These are phyloP conservation scores for Phytophthora sp. DNA, from an alignment of 352 stramenopile genomes.

Conservation along the genomic window DNA sequence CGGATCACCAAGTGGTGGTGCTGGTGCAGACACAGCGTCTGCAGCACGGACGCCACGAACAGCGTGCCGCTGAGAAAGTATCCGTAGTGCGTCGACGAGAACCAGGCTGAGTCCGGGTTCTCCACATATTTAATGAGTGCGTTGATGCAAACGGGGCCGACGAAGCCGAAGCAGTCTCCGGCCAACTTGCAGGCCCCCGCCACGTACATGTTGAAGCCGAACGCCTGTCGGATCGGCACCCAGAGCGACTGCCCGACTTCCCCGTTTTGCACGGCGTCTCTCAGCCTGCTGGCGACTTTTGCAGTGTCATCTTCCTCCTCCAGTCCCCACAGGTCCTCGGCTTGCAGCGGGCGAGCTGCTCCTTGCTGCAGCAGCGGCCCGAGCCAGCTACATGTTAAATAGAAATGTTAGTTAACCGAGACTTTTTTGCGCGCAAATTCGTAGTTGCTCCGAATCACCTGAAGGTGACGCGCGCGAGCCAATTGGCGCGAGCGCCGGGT, in stretches of 20 bases:
- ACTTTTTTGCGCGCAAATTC: too few species aligned
- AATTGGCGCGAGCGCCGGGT: conserved; percentile 7
- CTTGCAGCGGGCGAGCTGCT: conserved; percentile 40
- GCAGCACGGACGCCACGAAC: conserved; percentile 51
- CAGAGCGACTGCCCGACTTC: conserved; percentile 40
- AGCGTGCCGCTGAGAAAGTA: conserved; percentile 59
- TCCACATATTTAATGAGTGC: conserved; percentile 73
- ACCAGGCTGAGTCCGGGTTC: conserved; percentile 47
- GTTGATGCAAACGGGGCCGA: conserved; percentile 62
- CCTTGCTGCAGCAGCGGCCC: conserved; percentile 41
- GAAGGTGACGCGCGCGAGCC: conserved; percentile 34
- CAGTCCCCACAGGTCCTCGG: conserved; percentile 49
- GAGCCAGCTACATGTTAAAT: too few species aligned
- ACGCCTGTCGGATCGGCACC: conserved; percentile 64
- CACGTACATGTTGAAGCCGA: conserved; percentile 90
- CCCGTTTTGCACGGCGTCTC: conserved; percentile 12
- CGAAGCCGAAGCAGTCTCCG: conserved; percentile 92
- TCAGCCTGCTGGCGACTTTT: conserved; percentile 37
- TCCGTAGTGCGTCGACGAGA: conserved; percentile 53
- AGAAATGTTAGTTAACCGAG: too few species aligned
- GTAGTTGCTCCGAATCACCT: too few species aligned
- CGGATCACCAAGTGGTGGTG: conserved; percentile 70
- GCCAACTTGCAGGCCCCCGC: conserved; percentile 92
- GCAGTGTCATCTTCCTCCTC: conserved; percentile 37
- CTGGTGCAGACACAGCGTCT: conserved; percentile 71